Conservation (phyloP, 768 basidiomycete genomes). For the Clitopilus passeckerianus region DNA sequence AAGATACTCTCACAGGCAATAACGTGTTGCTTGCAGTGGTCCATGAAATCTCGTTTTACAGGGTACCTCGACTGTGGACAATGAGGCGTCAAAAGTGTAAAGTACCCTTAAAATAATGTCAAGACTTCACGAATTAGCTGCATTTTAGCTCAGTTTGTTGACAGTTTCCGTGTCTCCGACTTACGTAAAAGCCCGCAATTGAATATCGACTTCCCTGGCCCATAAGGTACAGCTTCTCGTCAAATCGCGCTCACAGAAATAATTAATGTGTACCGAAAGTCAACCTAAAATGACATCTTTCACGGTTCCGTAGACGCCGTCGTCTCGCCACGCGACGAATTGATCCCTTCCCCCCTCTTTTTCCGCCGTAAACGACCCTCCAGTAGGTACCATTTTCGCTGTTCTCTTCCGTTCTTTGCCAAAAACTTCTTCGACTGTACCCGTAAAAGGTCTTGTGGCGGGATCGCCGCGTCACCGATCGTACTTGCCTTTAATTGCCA, state of each 20-base stretch:
- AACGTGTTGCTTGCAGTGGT: not conserved
- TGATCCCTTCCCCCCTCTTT: not conserved
- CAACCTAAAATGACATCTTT: not conserved
- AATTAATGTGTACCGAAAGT: not conserved
- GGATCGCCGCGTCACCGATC: slow-evolving; percentile 9
- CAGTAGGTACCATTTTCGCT: slow-evolving; percentile 22
- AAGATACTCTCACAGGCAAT: not conserved
- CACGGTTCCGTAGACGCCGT: not conserved
- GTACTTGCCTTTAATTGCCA: slow-evolving; percentile 16
- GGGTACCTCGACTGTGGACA: not conserved
- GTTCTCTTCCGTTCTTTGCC: slow-evolving; percentile 24
- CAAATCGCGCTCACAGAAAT: not conserved
- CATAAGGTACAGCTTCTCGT: not conserved
- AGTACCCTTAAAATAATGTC: not conserved
- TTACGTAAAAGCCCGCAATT: not conserved
- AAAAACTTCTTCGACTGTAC: slow-evolving; percentile 22
- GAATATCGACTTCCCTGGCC: not conserved
- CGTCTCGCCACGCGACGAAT: not conserved
- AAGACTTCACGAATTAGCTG: not conserved
- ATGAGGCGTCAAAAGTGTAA: not conserved
- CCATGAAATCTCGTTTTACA: not conserved
- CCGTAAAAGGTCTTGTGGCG: slow-evolving; percentile 10
- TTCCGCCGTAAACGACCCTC: slow-evolving; percentile 11
- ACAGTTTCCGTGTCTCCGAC: not conserved
- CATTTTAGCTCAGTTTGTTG: not conserved